Conservation (phyloP, 2,329 filamentous ascomycete genomes). For the Septoria petroselini region DNA sequence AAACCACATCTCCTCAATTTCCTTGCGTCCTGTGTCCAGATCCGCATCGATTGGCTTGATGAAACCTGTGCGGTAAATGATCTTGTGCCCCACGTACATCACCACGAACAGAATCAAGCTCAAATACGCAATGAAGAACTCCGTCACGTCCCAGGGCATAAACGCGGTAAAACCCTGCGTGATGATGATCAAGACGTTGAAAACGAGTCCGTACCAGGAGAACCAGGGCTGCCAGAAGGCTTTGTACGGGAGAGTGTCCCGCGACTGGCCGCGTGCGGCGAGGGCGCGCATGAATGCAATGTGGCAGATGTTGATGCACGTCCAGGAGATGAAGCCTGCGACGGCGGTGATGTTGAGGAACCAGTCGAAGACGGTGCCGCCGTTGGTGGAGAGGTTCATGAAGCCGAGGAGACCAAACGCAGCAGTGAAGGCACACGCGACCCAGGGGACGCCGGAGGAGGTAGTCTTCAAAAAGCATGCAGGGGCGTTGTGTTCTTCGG, state of each 20-base stretch:
- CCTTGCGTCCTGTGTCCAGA: conserved; percentile 42
- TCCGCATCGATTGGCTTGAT: conserved; percentile 45
- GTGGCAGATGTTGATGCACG: conserved; percentile 67
- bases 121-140: conserved; percentile 70
- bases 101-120: conserved; percentile 70
- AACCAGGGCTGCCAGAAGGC: conserved; percentile 67
- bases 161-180: conserved; percentile 77
- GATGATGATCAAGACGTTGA: conserved; percentile 68
- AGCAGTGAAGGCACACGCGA: conserved; percentile 65
- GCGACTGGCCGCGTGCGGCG: conserved; percentile 64
- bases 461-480: conserved; percentile 57
- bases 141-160: conserved; percentile 64
- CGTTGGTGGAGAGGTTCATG: conserved; percentile 67
- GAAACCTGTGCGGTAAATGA: conserved; percentile 50
- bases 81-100: conserved; percentile 69
- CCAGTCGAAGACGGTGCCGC: conserved; percentile 69
- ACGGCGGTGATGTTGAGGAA: conserved; percentile 70
- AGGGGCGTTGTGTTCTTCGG: conserved; percentile 57
- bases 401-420: conserved; percentile 69
- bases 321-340: conserved; percentile 71
- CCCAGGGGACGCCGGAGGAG: conserved; percentile 66
- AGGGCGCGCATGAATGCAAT: conserved; percentile 69
- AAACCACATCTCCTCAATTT: conserved; percentile 38
- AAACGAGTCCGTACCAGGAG: conserved; percentile 63
- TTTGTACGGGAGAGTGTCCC: conserved; percentile 67